A percentile compares a stretch with the other conserved stretches of the same genome.
phyloP scores from a whole-genome alignment of 2,329 filamentous ascomycete species.

The Calycina herbarum region DNA sequence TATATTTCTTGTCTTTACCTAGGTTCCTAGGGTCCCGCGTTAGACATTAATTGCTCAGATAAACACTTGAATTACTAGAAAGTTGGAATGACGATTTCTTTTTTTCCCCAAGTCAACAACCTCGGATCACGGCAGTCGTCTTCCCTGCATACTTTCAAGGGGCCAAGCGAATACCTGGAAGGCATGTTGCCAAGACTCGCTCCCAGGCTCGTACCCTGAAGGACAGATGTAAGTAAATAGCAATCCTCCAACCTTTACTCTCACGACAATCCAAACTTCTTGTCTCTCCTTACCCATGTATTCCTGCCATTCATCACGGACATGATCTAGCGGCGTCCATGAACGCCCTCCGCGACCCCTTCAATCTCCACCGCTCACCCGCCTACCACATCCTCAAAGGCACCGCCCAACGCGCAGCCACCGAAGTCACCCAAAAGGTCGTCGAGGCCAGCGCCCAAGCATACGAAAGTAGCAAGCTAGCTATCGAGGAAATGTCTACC shows the following conservation, averaged over 20 bases:
- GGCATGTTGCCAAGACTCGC: neutral
- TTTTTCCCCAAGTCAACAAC: too few relatives aligned
- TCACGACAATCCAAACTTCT: neutral
- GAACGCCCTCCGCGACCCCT: conserved; percentile 41
- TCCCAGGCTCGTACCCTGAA: neutral
- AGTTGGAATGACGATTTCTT: too few relatives aligned
- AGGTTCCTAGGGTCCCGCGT: too few relatives aligned
- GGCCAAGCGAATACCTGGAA: too few relatives aligned
- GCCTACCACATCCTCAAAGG: conserved; percentile 52
- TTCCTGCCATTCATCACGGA: conserved; percentile 28
- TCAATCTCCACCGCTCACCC: conserved; percentile 41
- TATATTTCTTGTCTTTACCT: too few relatives aligned
- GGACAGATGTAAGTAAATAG: conserved; percentile 3
- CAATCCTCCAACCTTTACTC: neutral
- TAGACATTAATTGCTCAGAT: too few relatives aligned
- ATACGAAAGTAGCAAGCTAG: conserved; percentile 40
- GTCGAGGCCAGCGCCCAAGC: conserved; percentile 51
- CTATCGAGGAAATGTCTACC: conserved; percentile 52
- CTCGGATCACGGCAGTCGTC: too few relatives aligned
- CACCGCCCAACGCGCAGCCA: conserved; percentile 47
- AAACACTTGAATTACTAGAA: too few relatives aligned
- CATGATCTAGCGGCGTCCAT: conserved; percentile 34
- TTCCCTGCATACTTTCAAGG: too few relatives aligned
- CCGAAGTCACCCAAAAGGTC: conserved; percentile 48
- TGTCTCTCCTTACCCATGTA: neutral